Evolutionary conservation across 495 filamentous ascomycete genomes (phyloP), one percentile per base, ranked within the genome.

Genomic region (Trichoderma gamsii): DNA sequence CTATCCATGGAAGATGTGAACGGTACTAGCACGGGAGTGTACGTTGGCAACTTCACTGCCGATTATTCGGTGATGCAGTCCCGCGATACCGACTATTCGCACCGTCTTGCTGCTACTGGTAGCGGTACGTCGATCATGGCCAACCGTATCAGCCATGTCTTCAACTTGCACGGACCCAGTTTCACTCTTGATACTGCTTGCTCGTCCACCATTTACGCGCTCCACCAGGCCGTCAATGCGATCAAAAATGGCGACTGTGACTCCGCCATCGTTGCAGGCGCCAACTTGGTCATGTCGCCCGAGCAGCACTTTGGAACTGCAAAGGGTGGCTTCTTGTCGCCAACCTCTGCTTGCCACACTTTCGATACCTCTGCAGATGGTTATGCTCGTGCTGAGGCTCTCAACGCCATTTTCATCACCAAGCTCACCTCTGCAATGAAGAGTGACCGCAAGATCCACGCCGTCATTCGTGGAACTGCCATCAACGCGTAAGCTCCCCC

Each of bases 381-480:
- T 1, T 89, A 85, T 73, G 84, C 71, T 0, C 75, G 86, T 12
- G 88, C 76, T 4, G 87, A 90, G 68, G 86, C 78, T 9, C 68
- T 86, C 32, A 78, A 71, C 41, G 76, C 77, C 1, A 32, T 88
- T 1, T 73, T 80, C 11, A 56, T 90, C 7, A 90, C 88, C 71
- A 70, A 69, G 12, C 74, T 88, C 0, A 64, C 66, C 6, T 77
- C 82, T 61, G 87, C 80, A 2, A 27, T 78, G 12, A 56, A 67
- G 11, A 77, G 80, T 69, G 71, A 74, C 6, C 76, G 81, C 66
- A 76, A 77, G 2, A 82, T 88, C 41, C 77, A 84, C 52, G 81
- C 78, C 15, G 74, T 89, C 0, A 82, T 90, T 63, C 78, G 82
- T 15, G 80, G 74, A 6, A 79, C 79, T 16, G 79, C 74, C 0